Percentiles rank a stretch among this genome's conserved stretches.
phyloP scores from a whole-genome alignment of 1,284 basidiomycete species.

The Ganoderma sinense region DNA sequence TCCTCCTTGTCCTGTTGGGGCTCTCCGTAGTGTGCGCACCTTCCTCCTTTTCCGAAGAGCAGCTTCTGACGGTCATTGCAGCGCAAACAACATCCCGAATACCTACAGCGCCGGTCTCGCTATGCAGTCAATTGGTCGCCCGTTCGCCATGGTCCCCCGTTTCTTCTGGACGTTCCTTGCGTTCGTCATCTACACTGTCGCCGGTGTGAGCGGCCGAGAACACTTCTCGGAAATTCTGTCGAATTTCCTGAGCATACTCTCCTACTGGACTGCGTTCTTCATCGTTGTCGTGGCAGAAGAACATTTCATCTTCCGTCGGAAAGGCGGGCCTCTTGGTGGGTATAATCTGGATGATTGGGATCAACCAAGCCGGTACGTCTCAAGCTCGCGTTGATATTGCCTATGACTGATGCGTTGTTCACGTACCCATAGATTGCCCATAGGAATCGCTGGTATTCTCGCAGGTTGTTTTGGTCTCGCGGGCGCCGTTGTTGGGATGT shows the following conservation, averaged over 20 bases:
- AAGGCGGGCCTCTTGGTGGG: slow-evolving; percentile 50
- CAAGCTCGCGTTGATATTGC: background rate
- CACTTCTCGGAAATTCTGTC: slow-evolving; percentile 66
- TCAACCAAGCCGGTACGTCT: slow-evolving; percentile 46
- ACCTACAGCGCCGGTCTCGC: slow-evolving; percentile 65
- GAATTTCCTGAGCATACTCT: slow-evolving; percentile 62
- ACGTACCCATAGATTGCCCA: slow-evolving; percentile 54
- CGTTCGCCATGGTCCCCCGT: slow-evolving; percentile 63
- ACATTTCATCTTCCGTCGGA: slow-evolving; percentile 61
- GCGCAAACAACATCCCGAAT: slow-evolving; percentile 67
- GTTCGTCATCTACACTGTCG: slow-evolving; percentile 62
- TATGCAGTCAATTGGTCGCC: slow-evolving; percentile 62
- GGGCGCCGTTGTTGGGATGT: slow-evolving; percentile 59
- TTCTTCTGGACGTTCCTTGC: slow-evolving; percentile 66
- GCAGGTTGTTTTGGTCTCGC: slow-evolving; percentile 55
- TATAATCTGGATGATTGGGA: slow-evolving; percentile 69
- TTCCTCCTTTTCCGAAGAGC: background rate
- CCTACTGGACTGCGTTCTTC: slow-evolving; percentile 74
- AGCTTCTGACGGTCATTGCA: slow-evolving; percentile 27
- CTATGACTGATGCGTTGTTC: slow-evolving; percentile 7
- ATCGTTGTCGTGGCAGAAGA: slow-evolving; percentile 65
- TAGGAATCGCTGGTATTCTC: slow-evolving; percentile 61
- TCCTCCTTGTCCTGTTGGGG: slow-evolving; percentile 65
- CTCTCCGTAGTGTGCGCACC: slow-evolving; percentile 56
- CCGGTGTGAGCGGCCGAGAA: slow-evolving; percentile 67